Evolutionary conservation across 805 yeast species (phyloP).

Genomic region (Sugiyamaella mastotermitis): DNA sequence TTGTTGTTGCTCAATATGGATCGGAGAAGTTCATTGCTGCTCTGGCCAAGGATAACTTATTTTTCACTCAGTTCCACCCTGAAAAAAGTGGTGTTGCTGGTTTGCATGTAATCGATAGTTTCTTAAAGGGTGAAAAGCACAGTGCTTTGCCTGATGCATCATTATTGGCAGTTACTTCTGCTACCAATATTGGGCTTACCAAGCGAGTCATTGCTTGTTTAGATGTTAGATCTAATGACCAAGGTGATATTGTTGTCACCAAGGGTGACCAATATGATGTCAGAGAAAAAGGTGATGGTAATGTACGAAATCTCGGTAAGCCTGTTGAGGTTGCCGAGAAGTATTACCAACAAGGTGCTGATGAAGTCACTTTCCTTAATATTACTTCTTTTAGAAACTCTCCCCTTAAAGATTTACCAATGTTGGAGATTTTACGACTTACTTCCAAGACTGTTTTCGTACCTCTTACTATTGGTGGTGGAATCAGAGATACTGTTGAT

Average conservation of each 20-base stretch:
- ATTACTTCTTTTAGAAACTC: slow-evolving; percentile 95
- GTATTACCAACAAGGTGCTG: slow-evolving; percentile 93
- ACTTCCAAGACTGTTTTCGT: slow-evolving; percentile 92
- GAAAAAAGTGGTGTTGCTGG: slow-evolving; percentile 96
- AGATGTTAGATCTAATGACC: slow-evolving; percentile 93
- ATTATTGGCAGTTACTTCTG: not conserved
- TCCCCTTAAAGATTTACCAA: slow-evolving; percentile 88
- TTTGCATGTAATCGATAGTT: slow-evolving; percentile 63
- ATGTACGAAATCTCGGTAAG: slow-evolving; percentile 90
- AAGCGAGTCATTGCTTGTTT: slow-evolving; percentile 92
- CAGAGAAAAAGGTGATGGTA: slow-evolving; percentile 58
- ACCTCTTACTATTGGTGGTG: slow-evolving; percentile 98
- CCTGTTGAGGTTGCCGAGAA: slow-evolving; percentile 92
- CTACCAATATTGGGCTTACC: slow-evolving; percentile 51
- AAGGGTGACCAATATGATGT: slow-evolving; percentile 99
- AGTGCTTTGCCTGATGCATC: slow-evolving; percentile 19
- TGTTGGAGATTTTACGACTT: slow-evolving; percentile 78
- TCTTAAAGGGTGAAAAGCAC: slow-evolving; percentile 46
- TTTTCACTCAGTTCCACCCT: slow-evolving; percentile 99
- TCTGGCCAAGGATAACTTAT: slow-evolving; percentile 63
- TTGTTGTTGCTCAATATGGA: slow-evolving; percentile 70
- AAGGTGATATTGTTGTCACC: slow-evolving; percentile 94
- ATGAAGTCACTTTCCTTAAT: slow-evolving; percentile 90
- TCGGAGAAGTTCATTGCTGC: slow-evolving; percentile 80
- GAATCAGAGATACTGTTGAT: slow-evolving; percentile 84